Evolutionary conservation across 352 stramenopile species (phyloP).

Genomic region (Globisporangium cystogenes): DNA sequence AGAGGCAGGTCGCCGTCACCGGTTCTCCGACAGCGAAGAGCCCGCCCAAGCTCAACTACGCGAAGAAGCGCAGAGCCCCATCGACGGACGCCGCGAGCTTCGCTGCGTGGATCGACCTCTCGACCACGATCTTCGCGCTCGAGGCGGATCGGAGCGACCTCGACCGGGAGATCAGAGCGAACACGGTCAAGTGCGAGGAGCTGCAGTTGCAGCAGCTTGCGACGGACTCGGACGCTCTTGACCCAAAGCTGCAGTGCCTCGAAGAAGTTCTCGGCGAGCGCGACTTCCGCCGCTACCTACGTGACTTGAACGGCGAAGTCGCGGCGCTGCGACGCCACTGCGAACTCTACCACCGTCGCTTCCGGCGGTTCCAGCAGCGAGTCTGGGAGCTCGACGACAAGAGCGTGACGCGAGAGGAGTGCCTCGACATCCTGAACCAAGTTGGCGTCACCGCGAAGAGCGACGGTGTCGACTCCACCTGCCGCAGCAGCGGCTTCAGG

Average conservation of each 20-base stretch:
- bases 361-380: slow-evolving; percentile 17
- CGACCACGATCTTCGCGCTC: slow-evolving; percentile 9
- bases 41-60: slow-evolving; percentile 3
- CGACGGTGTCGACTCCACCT: neutral
- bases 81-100: slow-evolving; percentile 8
- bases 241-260: slow-evolving; percentile 41
- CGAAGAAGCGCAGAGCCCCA: neutral
- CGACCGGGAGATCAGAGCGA: slow-evolving; percentile 15
- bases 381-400: slow-evolving; percentile 11
- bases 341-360: slow-evolving; percentile 25
- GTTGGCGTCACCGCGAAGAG: neutral
- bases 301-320: slow-evolving; percentile 35
- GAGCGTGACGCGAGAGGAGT: slow-evolving; percentile 6
- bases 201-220: slow-evolving; percentile 13
- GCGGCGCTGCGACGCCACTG: slow-evolving; percentile 24
- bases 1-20: neutral
- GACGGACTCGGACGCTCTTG: slow-evolving; percentile 11
- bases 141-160: slow-evolving; percentile 14
- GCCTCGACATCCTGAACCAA: slow-evolving; percentile 12
- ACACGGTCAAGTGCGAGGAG: slow-evolving; percentile 13
- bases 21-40: neutral
- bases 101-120: slow-evolving; percentile 19
- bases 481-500: neutral
- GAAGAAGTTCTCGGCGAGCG: slow-evolving; percentile 39
- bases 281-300: slow-evolving; percentile 34